phyloP scores from a whole-genome alignment of 352 stramenopile genomes.

The Globisporangium canariense region DNA sequence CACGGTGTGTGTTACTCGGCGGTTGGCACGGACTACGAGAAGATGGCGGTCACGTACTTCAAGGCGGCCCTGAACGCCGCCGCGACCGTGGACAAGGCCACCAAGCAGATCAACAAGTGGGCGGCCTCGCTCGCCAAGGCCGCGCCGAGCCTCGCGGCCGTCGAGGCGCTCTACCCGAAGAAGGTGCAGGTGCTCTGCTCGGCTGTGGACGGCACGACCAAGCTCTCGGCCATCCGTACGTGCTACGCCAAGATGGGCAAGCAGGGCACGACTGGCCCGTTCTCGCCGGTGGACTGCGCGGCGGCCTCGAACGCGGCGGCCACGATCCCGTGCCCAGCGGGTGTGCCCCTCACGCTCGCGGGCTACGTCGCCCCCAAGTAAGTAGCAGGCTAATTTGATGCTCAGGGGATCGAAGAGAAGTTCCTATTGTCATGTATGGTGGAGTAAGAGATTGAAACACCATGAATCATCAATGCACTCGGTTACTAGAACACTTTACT shows the following conservation, averaged over 20 bases:
- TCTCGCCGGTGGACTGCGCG: conserved; percentile 13
- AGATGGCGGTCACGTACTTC: conserved; percentile 68
- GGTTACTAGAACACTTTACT: too few relatives aligned
- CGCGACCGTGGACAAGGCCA: conserved; percentile 29
- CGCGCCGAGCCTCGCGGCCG: conserved; percentile 26
- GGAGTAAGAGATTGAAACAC: neutral
- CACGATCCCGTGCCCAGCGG: conserved; percentile 9
- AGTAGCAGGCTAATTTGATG: neutral
- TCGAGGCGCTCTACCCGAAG: conserved; percentile 59
- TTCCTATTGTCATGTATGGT: too few relatives aligned
- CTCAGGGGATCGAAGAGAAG: too few relatives aligned
- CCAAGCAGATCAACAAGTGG: conserved; percentile 55
- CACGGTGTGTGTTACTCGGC: conserved; percentile 29
- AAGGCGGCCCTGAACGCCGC: conserved; percentile 48
- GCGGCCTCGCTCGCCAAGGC: conserved; percentile 21
- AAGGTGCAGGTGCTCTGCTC: conserved; percentile 70
- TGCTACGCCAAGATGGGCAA: conserved; percentile 43
- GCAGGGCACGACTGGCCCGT: conserved; percentile 6
- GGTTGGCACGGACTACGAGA: conserved; percentile 47
- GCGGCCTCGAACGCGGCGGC: conserved; percentile 9
- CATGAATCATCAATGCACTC: neutral
- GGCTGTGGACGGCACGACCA: conserved; percentile 45
- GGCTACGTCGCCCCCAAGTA: conserved; percentile 14
- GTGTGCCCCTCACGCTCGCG: conserved; percentile 11
- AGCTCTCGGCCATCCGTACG: conserved; percentile 66